Percentiles rank a stretch among this genome's conserved stretches.
Evolutionary conservation across 2,329 filamentous ascomycete genomes (phyloP).

Genomic region (Diplocarpon mali): DNA sequence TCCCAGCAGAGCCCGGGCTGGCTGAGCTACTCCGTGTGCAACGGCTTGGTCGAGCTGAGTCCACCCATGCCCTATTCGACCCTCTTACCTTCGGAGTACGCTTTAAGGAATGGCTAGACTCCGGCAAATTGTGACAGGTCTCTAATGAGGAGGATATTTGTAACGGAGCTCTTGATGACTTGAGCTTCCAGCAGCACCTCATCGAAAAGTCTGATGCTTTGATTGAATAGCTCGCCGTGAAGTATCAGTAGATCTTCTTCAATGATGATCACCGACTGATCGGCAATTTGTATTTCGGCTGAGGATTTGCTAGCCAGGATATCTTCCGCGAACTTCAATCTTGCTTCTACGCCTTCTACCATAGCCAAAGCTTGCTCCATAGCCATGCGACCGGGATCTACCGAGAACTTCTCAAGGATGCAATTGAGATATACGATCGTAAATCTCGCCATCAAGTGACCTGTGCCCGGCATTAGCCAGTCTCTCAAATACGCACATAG

Average conservation of each 20-base stretch:
- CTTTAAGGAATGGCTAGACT: conserved; percentile 4
- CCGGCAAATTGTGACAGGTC: not conserved
- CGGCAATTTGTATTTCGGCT: not conserved
- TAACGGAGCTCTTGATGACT: conserved; percentile 5
- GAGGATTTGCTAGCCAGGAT: not conserved
- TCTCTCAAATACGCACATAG: conserved; percentile 9
- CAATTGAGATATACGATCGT: not conserved
- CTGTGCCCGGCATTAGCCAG: not conserved
- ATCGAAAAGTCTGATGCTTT: conserved; percentile 1
- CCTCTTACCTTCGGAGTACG: conserved; percentile 4
- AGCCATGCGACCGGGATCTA: not conserved
- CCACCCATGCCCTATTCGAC: not conserved
- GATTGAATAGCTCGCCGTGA: not conserved
- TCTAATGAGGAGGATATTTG: conserved; percentile 10
- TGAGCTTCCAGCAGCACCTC: conserved; percentile 5
- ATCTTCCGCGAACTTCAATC: not conserved
- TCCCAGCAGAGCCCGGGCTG: not conserved
- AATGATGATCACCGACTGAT: not conserved
- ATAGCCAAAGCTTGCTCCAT: not conserved
- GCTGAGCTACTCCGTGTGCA: not conserved
- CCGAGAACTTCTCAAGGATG: not conserved
- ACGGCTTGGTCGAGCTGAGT: conserved; percentile 1
- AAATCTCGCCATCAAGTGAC: conserved; percentile 4
- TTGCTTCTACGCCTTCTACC: not conserved
- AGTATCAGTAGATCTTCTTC: not conserved